phyloP scores from a whole-genome alignment of 1,284 basidiomycete species.

The Boletus holoroseus region DNA sequence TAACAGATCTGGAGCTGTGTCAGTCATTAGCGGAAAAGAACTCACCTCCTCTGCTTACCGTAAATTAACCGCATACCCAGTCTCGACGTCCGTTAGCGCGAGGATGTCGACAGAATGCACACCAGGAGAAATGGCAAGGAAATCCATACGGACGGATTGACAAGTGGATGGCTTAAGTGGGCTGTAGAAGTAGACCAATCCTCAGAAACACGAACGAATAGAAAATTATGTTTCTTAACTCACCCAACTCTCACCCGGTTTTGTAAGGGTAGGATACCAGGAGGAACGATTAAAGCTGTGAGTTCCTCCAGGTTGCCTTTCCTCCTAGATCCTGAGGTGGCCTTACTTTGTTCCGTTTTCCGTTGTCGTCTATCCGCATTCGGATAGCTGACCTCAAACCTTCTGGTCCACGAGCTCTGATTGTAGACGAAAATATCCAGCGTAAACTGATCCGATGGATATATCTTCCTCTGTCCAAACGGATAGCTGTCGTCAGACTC shows the following conservation, averaged over 20 bases:
- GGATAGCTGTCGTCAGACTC: slow-evolving; percentile 21
- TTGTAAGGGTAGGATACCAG: slow-evolving; percentile 73
- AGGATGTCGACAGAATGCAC: slow-evolving; percentile 73
- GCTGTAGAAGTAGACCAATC: slow-evolving; percentile 35
- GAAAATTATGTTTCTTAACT: slow-evolving; percentile 26
- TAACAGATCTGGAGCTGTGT: slow-evolving; percentile 45
- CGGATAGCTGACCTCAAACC: slow-evolving; percentile 74
- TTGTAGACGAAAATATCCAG: slow-evolving; percentile 89
- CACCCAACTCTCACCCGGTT: slow-evolving; percentile 79
- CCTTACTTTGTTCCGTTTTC: slow-evolving; percentile 35
- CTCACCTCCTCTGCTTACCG: slow-evolving; percentile 40
- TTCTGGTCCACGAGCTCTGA: slow-evolving; percentile 67
- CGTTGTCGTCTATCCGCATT: slow-evolving; percentile 42
- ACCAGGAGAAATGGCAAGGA: slow-evolving; percentile 74
- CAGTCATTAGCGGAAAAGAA: not conserved
- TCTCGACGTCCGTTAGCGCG: slow-evolving; percentile 69
- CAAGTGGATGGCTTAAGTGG: slow-evolving; percentile 76
- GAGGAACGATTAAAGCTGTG: slow-evolving; percentile 39
- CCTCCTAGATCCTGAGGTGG: slow-evolving; percentile 5
- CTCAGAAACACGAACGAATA: slow-evolving; percentile 10
- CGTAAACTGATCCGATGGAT: slow-evolving; percentile 70
- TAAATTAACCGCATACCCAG: slow-evolving; percentile 67
- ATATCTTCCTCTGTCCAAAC: slow-evolving; percentile 45
- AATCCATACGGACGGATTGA: slow-evolving; percentile 82
- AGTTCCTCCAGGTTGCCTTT: slow-evolving; percentile 23